A percentile compares a stretch with the other conserved stretches of the same genome.
Evolutionary conservation across 1,139 yeast genomes (phyloP).

Genomic region (Yamadazyma membranifaciens): DNA sequence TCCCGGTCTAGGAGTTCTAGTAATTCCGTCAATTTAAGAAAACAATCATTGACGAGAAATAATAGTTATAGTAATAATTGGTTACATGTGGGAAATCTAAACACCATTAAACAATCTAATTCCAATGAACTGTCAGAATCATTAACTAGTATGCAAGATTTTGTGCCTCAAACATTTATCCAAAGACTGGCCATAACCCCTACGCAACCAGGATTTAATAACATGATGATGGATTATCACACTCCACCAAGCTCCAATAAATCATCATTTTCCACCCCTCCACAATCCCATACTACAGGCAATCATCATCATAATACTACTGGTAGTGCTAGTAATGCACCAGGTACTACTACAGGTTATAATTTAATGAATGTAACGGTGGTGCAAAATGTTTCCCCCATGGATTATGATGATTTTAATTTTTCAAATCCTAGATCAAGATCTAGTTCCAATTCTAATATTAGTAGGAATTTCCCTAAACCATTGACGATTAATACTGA

Average conservation of each 20-base stretch:
- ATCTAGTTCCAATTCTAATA: conserved; percentile 20
- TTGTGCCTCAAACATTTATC: conserved; percentile 42
- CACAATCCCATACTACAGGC: background rate
- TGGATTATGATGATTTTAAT: conserved; percentile 28
- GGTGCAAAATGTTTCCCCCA: conserved; percentile 17
- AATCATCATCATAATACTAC: too few species aligned
- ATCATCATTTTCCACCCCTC: conserved; percentile 30
- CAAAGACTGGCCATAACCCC: conserved; percentile 27
- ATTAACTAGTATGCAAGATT: conserved; percentile 46
- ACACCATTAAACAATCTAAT: conserved; percentile 29
- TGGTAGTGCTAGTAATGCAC: background rate
- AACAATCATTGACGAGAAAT: conserved; percentile 46
- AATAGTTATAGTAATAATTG: conserved; percentile 41
- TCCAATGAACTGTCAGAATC: conserved; percentile 41
- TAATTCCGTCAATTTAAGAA: conserved; percentile 32
- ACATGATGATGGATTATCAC: conserved; percentile 43
- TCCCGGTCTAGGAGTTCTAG: conserved; percentile 24
- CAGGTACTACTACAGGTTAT: background rate
- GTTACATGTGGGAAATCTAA: conserved; percentile 48
- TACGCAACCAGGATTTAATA: conserved; percentile 15
- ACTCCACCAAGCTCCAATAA: conserved; percentile 44
- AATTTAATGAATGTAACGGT: conserved; percentile 14
- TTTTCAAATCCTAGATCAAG: conserved; percentile 23
- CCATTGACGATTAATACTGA: conserved; percentile 46
- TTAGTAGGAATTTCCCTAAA: conserved; percentile 27